phyloP scores from a whole-genome alignment of 495 filamentous ascomycete genomes.

The Penicillium subrubescens region DNA sequence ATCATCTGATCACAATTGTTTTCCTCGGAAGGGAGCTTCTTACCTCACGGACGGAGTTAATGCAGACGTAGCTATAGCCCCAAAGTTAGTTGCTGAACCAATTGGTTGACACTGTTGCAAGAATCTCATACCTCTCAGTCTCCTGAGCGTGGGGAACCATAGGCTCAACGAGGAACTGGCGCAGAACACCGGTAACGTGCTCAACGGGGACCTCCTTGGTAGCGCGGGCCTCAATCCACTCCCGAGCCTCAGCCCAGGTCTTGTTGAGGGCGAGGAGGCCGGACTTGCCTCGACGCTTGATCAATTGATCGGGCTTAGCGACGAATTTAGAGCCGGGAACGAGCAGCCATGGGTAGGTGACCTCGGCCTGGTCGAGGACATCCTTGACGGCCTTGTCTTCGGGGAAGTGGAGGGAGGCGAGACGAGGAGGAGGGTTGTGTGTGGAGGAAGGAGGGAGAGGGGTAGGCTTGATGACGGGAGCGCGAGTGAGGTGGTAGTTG shows the following conservation, averaged over 20 bases:
- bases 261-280: constrained; percentile 96
- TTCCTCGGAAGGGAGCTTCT: constrained; percentile 32
- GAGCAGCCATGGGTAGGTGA: constrained; percentile 93
- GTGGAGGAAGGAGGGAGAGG: constrained; percentile 81
- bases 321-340: constrained; percentile 84
- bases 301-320: constrained; percentile 98
- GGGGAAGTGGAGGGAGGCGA: constrained; percentile 91
- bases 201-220: constrained; percentile 92
- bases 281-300: constrained; percentile 99
- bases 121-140: constrained; percentile 63
- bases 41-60: constrained; percentile 88
- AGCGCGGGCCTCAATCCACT: constrained; percentile 90
- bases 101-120: background rate
- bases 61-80: constrained; percentile 83
- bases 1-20: background rate
- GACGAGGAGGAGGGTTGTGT: constrained; percentile 89
- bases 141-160: constrained; percentile 92
- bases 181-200: constrained; percentile 82
- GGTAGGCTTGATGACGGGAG: constrained; percentile 95
- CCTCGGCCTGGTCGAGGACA: constrained; percentile 93
- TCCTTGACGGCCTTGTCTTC: constrained; percentile 79
- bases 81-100: background rate
- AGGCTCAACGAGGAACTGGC: constrained; percentile 96
- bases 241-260: constrained; percentile 88
- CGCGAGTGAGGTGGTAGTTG: constrained; percentile 99